Percentiles rank a stretch among this genome's conserved stretches.
phyloP scores from a whole-genome alignment of 257 asterid genomes.

The Fraxinus anomala region DNA sequence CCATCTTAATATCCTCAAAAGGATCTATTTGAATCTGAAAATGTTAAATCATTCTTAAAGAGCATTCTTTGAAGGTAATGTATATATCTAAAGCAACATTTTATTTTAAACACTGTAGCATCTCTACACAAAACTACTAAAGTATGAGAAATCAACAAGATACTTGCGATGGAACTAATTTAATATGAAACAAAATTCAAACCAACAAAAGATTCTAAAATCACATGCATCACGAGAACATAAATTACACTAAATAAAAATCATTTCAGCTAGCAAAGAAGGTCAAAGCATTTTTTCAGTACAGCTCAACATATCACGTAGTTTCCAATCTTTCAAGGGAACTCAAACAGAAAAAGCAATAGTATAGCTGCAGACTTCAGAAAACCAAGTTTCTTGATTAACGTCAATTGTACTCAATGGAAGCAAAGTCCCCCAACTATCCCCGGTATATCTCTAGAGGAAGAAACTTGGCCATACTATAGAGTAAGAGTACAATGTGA shows the following conservation, averaged over 20 bases:
- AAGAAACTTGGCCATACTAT: not conserved
- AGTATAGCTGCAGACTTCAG: not conserved
- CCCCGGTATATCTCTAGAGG: not conserved
- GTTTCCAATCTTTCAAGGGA: conserved; percentile 11
- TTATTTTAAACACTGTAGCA: conserved; percentile 7
- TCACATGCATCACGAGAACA: conserved; percentile 17
- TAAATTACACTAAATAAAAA: conserved; percentile 12
- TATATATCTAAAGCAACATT: conserved; percentile 13
- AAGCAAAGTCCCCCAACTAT: conserved; percentile 3
- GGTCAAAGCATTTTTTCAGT: not conserved
- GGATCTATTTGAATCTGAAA: conserved; percentile 89
- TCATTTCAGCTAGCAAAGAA: conserved; percentile 11
- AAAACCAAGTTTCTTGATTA: not conserved
- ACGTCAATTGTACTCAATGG: not conserved
- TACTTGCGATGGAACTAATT: conserved; percentile 1
- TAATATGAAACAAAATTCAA: not conserved
- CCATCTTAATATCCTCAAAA: conserved; percentile 88
- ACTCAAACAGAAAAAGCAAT: not conserved
- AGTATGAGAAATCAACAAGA: conserved; percentile 16
- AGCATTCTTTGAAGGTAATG: conserved; percentile 13
- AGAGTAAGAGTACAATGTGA: conserved; percentile 5
- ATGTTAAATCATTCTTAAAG: not conserved
- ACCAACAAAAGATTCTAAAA: conserved; percentile 6
- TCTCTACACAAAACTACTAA: not conserved
- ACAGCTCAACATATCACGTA: conserved; percentile 4